These are phyloP conservation scores for Gilbertella persicaria DNA, from an alignment of 371 early-diverging fungal genomes.

Conservation along the genomic window DNA sequence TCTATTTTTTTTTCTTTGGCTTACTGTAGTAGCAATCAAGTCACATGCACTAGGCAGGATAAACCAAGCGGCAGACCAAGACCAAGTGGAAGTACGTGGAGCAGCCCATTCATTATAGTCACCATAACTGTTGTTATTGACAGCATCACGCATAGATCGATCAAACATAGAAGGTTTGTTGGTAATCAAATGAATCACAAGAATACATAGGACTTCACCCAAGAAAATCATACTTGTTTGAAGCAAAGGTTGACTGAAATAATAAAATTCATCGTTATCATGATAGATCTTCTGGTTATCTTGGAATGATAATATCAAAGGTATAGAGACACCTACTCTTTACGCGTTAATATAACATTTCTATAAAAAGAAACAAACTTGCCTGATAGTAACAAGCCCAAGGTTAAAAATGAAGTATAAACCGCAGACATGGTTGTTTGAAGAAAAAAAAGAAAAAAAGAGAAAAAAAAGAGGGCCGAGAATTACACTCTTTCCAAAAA, in stretches of 20 bases:
- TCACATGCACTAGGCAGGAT: constrained; percentile 48
- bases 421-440: constrained; percentile 16
- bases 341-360: no score
- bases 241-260: constrained; percentile 43
- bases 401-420: constrained; percentile 23
- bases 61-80: constrained; percentile 41
- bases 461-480: no score
- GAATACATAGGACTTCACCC: constrained; percentile 47
- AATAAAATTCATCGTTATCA: constrained; percentile 20
- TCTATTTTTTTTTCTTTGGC: not conserved
- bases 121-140: constrained; percentile 18
- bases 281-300: constrained; percentile 33
- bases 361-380: no score
- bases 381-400: constrained; percentile 30
- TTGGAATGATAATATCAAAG: constrained; percentile 47
- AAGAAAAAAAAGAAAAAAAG: constrained; percentile 1
- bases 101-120: constrained; percentile 25
- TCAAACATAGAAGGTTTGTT: constrained; percentile 35
- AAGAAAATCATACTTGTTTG: constrained; percentile 51
- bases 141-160: constrained; percentile 34
- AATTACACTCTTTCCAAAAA: no score
- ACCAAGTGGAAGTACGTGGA: constrained; percentile 28
- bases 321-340: constrained; percentile 41
- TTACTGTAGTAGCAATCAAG: constrained; percentile 47
- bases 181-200: constrained; percentile 40